Evolutionary conservation across 2,329 filamentous ascomycete species (phyloP).

Genomic region (Tolypocladium endophyticum): DNA sequence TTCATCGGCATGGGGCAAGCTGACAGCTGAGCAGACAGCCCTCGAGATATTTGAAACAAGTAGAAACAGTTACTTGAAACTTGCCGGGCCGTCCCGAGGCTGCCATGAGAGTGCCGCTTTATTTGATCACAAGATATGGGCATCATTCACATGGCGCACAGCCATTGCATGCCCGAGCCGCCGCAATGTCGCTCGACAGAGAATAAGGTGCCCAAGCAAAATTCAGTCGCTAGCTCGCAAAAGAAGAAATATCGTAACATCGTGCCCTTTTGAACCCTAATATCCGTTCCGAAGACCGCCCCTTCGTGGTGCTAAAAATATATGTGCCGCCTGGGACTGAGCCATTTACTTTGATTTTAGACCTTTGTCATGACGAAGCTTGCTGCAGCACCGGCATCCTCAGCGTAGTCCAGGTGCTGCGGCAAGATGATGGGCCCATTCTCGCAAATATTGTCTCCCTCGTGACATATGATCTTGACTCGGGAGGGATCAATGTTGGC

Average conservation of each 20-base stretch:
- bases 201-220: background rate
- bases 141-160: background rate
- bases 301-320: background rate
- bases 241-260: background rate
- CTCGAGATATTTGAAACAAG: background rate
- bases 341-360: background rate
- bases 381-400: constrained; percentile 12
- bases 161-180: background rate
- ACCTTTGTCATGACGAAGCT: constrained; percentile 9
- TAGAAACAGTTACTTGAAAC: background rate
- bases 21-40: background rate
- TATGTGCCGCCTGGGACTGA: background rate
- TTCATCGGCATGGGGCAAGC: background rate
- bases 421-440: constrained; percentile 15
- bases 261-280: background rate
- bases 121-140: background rate
- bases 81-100: background rate
- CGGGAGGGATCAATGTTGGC: constrained; percentile 10
- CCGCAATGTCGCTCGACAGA: background rate
- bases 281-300: background rate
- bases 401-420: constrained; percentile 16
- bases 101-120: no score
- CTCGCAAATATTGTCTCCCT: constrained; percentile 17
- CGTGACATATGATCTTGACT: constrained; percentile 14
- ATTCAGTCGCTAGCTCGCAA: background rate